Percentiles rank a stretch among this genome's conserved stretches.
phyloP scores from a whole-genome alignment of 805 yeast genomes.

The Candida argentea region DNA sequence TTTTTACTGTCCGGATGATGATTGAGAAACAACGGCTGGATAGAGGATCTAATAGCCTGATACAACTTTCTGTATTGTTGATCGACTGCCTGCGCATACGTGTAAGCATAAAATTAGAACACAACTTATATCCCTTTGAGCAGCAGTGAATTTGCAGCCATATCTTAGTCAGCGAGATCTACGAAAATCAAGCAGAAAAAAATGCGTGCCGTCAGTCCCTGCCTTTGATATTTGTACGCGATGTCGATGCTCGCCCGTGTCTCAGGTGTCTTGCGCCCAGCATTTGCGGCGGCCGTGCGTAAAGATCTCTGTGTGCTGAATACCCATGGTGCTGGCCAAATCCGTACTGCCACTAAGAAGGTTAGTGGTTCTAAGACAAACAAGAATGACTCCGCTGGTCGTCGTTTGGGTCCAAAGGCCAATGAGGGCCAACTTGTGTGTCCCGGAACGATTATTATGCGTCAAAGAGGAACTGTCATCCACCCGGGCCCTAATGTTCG shows the following conservation, averaged over 20 bases:
- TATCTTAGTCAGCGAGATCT: no score
- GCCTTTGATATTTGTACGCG: no score
- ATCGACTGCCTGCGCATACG: not conserved
- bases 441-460: constrained; percentile 79
- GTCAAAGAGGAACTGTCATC: constrained; percentile 92
- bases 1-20: not conserved
- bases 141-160: no score
- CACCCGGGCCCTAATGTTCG: constrained; percentile 90
- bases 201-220: no score
- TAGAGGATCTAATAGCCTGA: not conserved
- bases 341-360: constrained; percentile 87
- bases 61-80: not conserved
- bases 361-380: constrained; percentile 94
- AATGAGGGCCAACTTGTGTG: constrained; percentile 69
- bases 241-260: not conserved
- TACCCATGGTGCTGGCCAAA: constrained; percentile 19
- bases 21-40: not conserved
- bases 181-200: no score
- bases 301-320: not conserved
- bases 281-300: not conserved
- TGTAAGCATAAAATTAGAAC: no score
- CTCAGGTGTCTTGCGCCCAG: not conserved
- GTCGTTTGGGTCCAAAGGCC: constrained; percentile 84
- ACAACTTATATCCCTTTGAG: no score
- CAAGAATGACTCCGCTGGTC: constrained; percentile 91